Evolutionary conservation across 768 basidiomycete genomes (phyloP).

Genomic region (Trametes punicea): DNA sequence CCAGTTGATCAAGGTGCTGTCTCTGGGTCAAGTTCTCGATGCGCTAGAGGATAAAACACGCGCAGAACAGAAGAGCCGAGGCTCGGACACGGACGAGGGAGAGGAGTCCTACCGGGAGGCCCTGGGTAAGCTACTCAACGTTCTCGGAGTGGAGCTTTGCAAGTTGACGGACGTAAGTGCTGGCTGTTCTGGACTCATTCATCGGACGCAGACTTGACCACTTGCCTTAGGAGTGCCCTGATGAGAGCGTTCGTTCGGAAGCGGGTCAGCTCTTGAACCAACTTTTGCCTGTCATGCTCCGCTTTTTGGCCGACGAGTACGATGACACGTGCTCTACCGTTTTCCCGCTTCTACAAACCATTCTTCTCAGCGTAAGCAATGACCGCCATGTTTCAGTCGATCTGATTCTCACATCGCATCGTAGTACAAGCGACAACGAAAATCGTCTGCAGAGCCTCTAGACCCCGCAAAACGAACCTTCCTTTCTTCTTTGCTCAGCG

Average conservation of each 20-base stretch:
- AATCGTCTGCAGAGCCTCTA: slow-evolving; percentile 56
- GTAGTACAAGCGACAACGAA: slow-evolving; percentile 78
- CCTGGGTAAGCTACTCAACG: slow-evolving; percentile 79
- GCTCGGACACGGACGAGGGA: slow-evolving; percentile 76
- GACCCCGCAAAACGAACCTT: slow-evolving; percentile 72
- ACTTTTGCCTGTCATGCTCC: slow-evolving; percentile 76
- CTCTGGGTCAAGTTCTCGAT: slow-evolving; percentile 77
- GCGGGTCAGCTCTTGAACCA: slow-evolving; percentile 62
- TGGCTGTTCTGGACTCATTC: not conserved
- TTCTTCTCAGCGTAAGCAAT: slow-evolving; percentile 67
- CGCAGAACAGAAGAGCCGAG: slow-evolving; percentile 59
- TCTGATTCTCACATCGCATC: not conserved
- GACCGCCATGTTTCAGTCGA: not conserved
- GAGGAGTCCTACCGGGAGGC: slow-evolving; percentile 89
- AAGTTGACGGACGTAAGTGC: slow-evolving; percentile 76
- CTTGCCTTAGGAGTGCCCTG: slow-evolving; percentile 49
- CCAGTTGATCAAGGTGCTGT: slow-evolving; percentile 84
- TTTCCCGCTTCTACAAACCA: slow-evolving; percentile 71
- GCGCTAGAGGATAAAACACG: slow-evolving; percentile 78
- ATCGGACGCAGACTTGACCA: not conserved
- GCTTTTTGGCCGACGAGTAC: slow-evolving; percentile 86
- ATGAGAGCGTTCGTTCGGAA: slow-evolving; percentile 59
- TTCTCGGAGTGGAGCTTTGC: slow-evolving; percentile 75
- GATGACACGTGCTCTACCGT: slow-evolving; percentile 87
- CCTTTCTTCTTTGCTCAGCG: slow-evolving; percentile 70